Evolutionary conservation across 441 rosid genomes (phyloP), one percentile per base, ranked within the genome.

Genomic region (Jatropha multifida): DNA sequence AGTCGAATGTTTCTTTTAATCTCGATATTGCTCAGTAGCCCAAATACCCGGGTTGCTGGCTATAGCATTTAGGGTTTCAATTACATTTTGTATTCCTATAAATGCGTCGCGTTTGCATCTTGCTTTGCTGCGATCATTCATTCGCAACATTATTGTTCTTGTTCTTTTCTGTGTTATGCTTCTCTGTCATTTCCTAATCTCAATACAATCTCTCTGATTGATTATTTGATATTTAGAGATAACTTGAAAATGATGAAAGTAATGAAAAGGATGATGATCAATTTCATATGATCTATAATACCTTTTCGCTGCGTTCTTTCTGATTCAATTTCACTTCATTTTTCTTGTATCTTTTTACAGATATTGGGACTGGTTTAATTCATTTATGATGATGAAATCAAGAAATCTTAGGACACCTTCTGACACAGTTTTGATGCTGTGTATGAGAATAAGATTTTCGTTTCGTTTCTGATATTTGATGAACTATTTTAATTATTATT

Each of bases 221-320:
- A 32, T 54, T 2, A 4, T 23, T 59, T 59, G 2, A 59, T 20
- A 32, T 59, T 23, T 59, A 20, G 59, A 59, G 4, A 59, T 20
- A 26, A 1, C 1, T 32, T 49, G 88, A 86, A 87, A 4, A 72
- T 89, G 89, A 89, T 68, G 90, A 89, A 78, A 85, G 83, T 73
- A 73, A 32, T 80, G 80, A 20, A 38, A 81, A 40, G 67, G 65
- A 84, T 85, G 92, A 87, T 84, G 74, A 78, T 83, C 76, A 20
- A 68, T 73, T 78, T 81, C 82, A 62, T 26, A 69, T 85, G 92
- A 89, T 84, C 84, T 76, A 48, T 44, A 65, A 79, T 32, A 5
- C 51, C 38, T 66, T 60, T 80, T 86, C 89, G 88, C 92, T 87
- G 87, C 90, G 92, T 88, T 88, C 90, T 88, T 87, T 85, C 90